These are phyloP conservation scores for Saturnispora sekii DNA, from an alignment of 805 yeast genomes.

Conservation along the genomic window DNA sequence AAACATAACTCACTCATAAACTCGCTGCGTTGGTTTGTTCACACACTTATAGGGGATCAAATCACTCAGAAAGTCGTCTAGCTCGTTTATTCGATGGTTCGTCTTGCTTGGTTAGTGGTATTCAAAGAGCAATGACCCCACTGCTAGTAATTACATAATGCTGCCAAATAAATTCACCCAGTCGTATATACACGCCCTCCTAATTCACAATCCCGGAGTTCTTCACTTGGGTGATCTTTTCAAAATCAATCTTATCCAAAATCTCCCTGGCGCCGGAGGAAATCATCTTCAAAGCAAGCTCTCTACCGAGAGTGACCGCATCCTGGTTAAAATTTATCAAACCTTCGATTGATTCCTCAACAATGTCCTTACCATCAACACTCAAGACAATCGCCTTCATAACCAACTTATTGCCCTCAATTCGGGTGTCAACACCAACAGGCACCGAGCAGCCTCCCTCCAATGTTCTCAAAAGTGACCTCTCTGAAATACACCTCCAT, in stretches of 20 bases:
- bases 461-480: conserved; percentile 73
- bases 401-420: conserved; percentile 32
- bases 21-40: no score
- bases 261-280: conserved; percentile 76
- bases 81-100: no score
- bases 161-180: not conserved
- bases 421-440: conserved; percentile 68
- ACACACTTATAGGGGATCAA: no score
- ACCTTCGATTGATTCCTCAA: conserved; percentile 42
- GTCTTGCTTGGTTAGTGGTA: no score
- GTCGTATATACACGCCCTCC: not conserved
- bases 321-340: conserved; percentile 39
- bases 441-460: conserved; percentile 99
- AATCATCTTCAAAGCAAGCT: conserved; percentile 57
- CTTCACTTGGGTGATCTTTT: conserved; percentile 41
- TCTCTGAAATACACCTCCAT: conserved; percentile 76
- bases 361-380: conserved; percentile 69
- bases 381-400: conserved; percentile 70
- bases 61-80: no score
- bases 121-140: not conserved
- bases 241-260: conserved; percentile 69
- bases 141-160: not conserved
- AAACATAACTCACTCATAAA: no score
- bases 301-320: conserved; percentile 60
- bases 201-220: conserved; percentile 23